These are phyloP conservation scores for Bromus sterilis DNA, from an alignment of 176 grass and related monocot genomes.

Conservation along the genomic window DNA sequence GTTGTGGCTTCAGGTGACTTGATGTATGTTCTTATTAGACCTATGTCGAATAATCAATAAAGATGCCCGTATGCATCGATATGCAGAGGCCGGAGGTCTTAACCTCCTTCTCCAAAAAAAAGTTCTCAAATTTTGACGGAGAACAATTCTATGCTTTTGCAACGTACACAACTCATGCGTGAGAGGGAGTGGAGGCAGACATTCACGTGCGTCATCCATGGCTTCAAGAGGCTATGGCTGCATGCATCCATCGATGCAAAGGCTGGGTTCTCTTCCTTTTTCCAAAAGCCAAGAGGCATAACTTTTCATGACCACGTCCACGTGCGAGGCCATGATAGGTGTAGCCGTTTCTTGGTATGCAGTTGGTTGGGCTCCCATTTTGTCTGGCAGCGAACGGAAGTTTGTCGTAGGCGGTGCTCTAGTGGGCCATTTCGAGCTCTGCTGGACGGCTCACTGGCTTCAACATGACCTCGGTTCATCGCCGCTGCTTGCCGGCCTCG, in stretches of 20 bases:
- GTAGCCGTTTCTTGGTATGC: background rate
- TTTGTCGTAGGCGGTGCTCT: background rate
- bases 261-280: no score
- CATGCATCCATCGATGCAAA: no score
- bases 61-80: no score
- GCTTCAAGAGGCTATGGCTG: background rate
- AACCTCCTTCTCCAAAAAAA: background rate
- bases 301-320: background rate
- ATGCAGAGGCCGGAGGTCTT: no score
- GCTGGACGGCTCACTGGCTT: background rate
- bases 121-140: background rate
- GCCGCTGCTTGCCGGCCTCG: background rate
- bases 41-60: no score
- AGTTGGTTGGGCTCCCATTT: background rate
- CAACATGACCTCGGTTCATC: background rate
- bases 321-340: background rate
- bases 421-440: background rate
- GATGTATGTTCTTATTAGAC: no score
- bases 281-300: background rate
- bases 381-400: background rate
- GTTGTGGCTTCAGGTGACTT: no score
- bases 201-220: background rate
- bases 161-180: no score
- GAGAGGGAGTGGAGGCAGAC: background rate
- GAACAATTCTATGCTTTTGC: background rate